Percentiles rank a stretch among this genome's conserved stretches.
Conservation (phyloP, 108 stramenopile species). For the Cyclotella kingstonii region DNA sequence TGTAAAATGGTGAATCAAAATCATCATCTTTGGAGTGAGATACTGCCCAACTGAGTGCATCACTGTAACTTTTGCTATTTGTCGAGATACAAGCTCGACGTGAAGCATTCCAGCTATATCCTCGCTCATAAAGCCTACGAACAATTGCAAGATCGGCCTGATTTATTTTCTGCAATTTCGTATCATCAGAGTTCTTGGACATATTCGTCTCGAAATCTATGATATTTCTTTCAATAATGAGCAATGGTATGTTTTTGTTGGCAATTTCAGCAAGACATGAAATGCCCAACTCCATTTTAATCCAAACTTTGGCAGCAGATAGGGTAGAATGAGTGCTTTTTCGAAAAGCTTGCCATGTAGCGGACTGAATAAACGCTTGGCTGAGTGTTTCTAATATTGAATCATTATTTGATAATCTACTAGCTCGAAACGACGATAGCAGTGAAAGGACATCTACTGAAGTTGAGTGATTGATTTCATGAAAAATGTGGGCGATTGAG, state of each 20-base stretch:
- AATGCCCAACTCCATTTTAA: slow-evolving; percentile 28
- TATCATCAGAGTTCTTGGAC: neutral
- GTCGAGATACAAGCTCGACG: slow-evolving; percentile 63
- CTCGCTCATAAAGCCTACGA: slow-evolving; percentile 45
- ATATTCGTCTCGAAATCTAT: slow-evolving; percentile 15
- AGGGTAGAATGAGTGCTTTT: neutral
- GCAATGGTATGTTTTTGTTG: slow-evolving; percentile 2
- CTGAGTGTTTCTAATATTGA: slow-evolving; percentile 42
- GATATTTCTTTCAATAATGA: slow-evolving; percentile 10
- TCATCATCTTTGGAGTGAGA: slow-evolving; percentile 63
- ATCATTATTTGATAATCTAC: slow-evolving; percentile 25
- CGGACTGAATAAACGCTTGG: slow-evolving; percentile 49
- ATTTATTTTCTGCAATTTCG: neutral
- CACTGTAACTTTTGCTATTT: slow-evolving; percentile 53
- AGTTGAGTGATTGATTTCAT: slow-evolving; percentile 39
- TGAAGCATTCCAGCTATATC: slow-evolving; percentile 69
- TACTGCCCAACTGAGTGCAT: slow-evolving; percentile 77
- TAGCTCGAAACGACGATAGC: slow-evolving; percentile 29
- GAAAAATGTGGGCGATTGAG: slow-evolving; percentile 44
- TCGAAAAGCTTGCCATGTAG: slow-evolving; percentile 43
- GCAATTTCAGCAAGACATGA: slow-evolving; percentile 25
- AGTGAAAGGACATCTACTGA: slow-evolving; percentile 39
- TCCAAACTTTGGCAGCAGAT: slow-evolving; percentile 6
- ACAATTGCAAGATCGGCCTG: slow-evolving; percentile 41
- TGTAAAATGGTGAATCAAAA: slow-evolving; percentile 63